Percentiles rank a stretch among this genome's conserved stretches.
phyloP scores from a whole-genome alignment of 1,139 yeast genomes.

The Scheffersomyces illinoinensis region DNA sequence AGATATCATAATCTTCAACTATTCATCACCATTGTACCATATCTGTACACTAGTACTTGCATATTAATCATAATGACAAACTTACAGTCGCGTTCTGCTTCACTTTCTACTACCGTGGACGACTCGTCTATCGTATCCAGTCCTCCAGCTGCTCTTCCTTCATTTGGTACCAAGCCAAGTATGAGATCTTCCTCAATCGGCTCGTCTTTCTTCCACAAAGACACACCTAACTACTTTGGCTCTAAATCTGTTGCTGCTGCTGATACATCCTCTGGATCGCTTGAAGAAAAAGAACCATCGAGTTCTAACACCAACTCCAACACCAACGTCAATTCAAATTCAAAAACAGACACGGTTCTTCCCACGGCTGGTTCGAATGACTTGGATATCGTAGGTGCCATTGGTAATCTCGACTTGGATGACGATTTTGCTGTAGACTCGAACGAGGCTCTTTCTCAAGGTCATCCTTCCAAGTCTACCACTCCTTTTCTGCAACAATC shows the following conservation, averaged over 20 bases:
- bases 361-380: constrained; percentile 7
- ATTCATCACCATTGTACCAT: background rate
- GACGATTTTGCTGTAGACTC: constrained; percentile 26
- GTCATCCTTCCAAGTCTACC: constrained; percentile 2
- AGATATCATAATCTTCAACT: background rate
- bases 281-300: constrained; percentile 9
- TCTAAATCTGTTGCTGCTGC: constrained; percentile 5
- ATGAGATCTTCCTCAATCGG: constrained; percentile 27
- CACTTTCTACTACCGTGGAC: constrained; percentile 17
- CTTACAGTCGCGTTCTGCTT: constrained; percentile 16
- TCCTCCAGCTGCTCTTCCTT: constrained; percentile 3
- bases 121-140: constrained; percentile 6
- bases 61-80: constrained; percentile 7
- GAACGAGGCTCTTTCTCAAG: background rate
- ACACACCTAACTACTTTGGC: constrained; percentile 17
- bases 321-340: constrained; percentile 2
- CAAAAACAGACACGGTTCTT: constrained; percentile 2
- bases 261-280: constrained; percentile 7
- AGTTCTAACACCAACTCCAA: constrained; percentile 2
- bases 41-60: background rate
- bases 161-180: constrained; percentile 4
- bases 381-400: constrained; percentile 46
- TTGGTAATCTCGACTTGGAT: constrained; percentile 41
- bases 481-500: constrained; percentile 3
- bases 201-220: constrained; percentile 26